Percentiles rank a stretch among this genome's conserved stretches.
These are phyloP conservation scores for Ascoidea tarda DNA, from an alignment of 805 yeast species.

Conservation along the genomic window DNA sequence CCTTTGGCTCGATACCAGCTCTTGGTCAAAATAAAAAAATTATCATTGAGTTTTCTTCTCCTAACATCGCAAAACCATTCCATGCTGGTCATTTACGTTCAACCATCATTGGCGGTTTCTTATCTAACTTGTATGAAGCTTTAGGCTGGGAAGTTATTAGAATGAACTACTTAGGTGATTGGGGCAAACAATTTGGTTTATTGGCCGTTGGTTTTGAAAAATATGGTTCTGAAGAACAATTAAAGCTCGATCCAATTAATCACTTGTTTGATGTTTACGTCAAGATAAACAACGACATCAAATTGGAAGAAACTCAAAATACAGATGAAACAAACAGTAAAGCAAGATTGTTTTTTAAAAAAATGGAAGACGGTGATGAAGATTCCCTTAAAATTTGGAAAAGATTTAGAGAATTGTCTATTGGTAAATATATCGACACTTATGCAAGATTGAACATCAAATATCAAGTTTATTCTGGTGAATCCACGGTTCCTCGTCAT, in stretches of 20 bases:
- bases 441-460: constrained; percentile 85
- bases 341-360: constrained; percentile 79
- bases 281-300: constrained; percentile 65
- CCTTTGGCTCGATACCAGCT: constrained; percentile 56
- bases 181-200: constrained; percentile 98
- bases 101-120: constrained; percentile 94
- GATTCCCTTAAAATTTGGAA: constrained; percentile 68
- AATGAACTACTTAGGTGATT: constrained; percentile 93
- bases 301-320: constrained; percentile 32
- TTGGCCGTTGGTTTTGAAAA: constrained; percentile 84
- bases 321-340: constrained; percentile 47
- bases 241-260: constrained; percentile 73
- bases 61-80: constrained; percentile 98
- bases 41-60: constrained; percentile 86
- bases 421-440: constrained; percentile 72
- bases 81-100: constrained; percentile 98
- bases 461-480: constrained; percentile 88
- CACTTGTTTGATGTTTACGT: constrained; percentile 94
- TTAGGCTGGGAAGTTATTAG: constrained; percentile 88
- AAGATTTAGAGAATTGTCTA: constrained; percentile 82
- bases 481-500: constrained; percentile 77
- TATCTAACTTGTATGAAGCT: constrained; percentile 78
- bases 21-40: constrained; percentile 60
- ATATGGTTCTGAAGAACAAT: constrained; percentile 68
- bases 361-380: constrained; percentile 89